Evolutionary conservation across 2,329 filamentous ascomycete species (phyloP).

Genomic region (Aspergillus chevalieri): DNA sequence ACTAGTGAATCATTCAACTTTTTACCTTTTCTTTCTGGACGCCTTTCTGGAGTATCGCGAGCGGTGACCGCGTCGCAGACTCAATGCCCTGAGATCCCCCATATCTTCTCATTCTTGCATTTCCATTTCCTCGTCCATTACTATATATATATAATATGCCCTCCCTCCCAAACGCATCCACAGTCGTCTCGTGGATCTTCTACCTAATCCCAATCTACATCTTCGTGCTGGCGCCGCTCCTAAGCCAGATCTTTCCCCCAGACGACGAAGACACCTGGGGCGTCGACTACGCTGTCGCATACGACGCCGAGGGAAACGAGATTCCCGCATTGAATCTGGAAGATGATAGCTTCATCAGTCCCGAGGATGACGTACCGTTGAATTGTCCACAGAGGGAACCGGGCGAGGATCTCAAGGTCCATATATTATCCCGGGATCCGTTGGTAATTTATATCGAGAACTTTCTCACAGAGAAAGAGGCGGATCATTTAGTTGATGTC

Average conservation of each 20-base stretch:
- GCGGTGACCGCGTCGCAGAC: too few relatives aligned
- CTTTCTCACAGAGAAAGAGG: conserved; percentile 47
- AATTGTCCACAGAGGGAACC: conserved; percentile 20
- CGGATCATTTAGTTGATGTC: conserved; percentile 45
- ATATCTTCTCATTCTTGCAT: neutral
- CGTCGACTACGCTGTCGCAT: conserved; percentile 8
- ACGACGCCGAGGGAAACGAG: neutral
- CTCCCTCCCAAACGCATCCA: conserved; percentile 21
- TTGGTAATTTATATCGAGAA: conserved; percentile 54
- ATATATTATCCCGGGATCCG: conserved; percentile 49
- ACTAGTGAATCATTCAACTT: too few relatives aligned
- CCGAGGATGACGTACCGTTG: conserved; percentile 24
- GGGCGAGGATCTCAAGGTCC: conserved; percentile 27
- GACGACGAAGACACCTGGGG: conserved; percentile 3
- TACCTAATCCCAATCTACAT: conserved; percentile 34
- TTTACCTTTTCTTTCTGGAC: too few relatives aligned
- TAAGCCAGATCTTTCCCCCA: conserved; percentile 20
- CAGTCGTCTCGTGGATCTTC: conserved; percentile 27
- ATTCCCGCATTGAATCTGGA: conserved; percentile 13
- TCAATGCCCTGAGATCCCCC: too few relatives aligned
- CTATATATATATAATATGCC: conserved; percentile 14
- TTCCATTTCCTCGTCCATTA: neutral
- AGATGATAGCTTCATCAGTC: conserved; percentile 30
- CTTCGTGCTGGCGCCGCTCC: conserved; percentile 28
- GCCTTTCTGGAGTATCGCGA: too few relatives aligned